Percentiles rank a stretch among this genome's conserved stretches.
Conservation (phyloP, 2,329 filamentous ascomycete genomes). For the Diaporthe amygdali region DNA sequence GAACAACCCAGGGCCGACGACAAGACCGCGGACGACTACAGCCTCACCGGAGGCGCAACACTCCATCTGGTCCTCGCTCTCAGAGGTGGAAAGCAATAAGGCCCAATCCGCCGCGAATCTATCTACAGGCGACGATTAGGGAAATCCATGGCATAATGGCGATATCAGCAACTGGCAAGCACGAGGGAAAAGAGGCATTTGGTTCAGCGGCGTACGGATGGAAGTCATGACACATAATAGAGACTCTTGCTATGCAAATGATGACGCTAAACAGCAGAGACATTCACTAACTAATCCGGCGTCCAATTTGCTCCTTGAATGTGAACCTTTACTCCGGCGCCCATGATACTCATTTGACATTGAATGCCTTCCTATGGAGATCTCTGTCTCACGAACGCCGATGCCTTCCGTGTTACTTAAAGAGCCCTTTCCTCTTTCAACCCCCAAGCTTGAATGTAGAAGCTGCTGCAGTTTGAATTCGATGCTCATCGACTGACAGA, state of each 20-base stretch:
- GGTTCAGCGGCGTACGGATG: background rate
- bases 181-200: background rate
- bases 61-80: slow-evolving; percentile 95
- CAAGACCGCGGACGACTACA: slow-evolving; percentile 89
- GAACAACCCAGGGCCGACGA: slow-evolving; percentile 77
- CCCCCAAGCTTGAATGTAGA: background rate
- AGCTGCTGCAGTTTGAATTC: background rate
- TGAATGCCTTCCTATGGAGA: background rate
- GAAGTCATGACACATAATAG: too few relatives aligned
- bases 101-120: background rate
- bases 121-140: background rate
- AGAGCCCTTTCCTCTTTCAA: background rate
- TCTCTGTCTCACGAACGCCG: background rate
- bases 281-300: background rate
- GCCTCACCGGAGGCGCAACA: slow-evolving; percentile 88
- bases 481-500: background rate
- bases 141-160: background rate
- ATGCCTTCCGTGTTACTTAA: background rate
- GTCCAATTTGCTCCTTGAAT: background rate
- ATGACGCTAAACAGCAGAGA: background rate
- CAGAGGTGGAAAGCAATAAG: slow-evolving; percentile 68
- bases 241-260: background rate
- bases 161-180: background rate
- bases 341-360: background rate
- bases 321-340: background rate